phyloP scores from a whole-genome alignment of 306 rosid genomes.

The Inga oerstediana region DNA sequence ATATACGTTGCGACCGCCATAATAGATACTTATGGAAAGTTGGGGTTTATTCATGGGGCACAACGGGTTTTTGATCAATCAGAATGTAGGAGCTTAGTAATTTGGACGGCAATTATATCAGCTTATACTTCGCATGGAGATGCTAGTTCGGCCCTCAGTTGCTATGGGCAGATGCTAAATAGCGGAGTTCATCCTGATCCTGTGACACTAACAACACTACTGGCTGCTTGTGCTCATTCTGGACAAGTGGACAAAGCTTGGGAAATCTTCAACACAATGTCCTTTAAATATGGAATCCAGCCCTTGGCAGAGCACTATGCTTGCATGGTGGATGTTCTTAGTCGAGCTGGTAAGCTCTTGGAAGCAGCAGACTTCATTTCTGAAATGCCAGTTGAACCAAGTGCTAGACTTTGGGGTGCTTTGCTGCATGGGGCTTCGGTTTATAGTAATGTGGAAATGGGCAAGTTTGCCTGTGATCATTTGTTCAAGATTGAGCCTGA shows the following conservation, averaged over 20 bases:
- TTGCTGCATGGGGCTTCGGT: constrained; percentile 79
- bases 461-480: constrained; percentile 64
- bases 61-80: constrained; percentile 56
- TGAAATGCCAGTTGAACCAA: constrained; percentile 75
- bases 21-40: constrained; percentile 72
- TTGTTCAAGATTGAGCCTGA: constrained; percentile 76
- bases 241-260: constrained; percentile 79
- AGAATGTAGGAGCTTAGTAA: constrained; percentile 54
- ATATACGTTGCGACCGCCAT: constrained; percentile 70
- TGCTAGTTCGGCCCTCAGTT: constrained; percentile 55
- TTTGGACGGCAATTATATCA: constrained; percentile 84
- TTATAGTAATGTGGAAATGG: constrained; percentile 71
- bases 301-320: constrained; percentile 89
- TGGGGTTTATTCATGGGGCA: constrained; percentile 72
- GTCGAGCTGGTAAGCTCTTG: constrained; percentile 75
- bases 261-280: constrained; percentile 67
- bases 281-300: constrained; percentile 49
- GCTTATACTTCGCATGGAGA: constrained; percentile 82
- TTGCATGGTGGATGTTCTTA: constrained; percentile 82
- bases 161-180: constrained; percentile 61
- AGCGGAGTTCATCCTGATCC: constrained; percentile 74
- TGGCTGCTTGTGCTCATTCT: constrained; percentile 77
- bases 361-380: constrained; percentile 72
- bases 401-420: constrained; percentile 91
- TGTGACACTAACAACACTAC: constrained; percentile 71